Conservation (phyloP, 2,329 filamentous ascomycete genomes). For the Curvularia verruculosa region DNA sequence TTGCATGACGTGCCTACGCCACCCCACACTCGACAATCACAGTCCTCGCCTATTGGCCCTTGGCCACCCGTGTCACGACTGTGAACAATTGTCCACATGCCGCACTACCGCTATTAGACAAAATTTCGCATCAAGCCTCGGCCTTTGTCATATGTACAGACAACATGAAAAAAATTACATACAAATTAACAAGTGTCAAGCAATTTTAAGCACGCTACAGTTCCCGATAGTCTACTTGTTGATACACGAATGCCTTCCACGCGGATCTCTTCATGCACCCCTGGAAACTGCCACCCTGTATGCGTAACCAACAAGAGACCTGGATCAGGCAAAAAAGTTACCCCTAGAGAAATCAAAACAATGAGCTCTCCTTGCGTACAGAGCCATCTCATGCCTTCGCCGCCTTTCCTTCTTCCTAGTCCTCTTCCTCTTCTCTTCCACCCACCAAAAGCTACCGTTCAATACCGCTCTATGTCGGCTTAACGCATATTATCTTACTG, state of each 20-base stretch:
- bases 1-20: conserved; percentile 9
- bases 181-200: conserved; percentile 7
- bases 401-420: conserved; percentile 12
- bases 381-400: conserved; percentile 7
- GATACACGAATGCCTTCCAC: conserved; percentile 36
- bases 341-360: conserved; percentile 30
- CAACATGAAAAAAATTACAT: neutral
- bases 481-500: conserved; percentile 17
- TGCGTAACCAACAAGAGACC: conserved; percentile 33
- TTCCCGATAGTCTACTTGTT: conserved; percentile 36
- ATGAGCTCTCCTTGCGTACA: conserved; percentile 15
- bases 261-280: conserved; percentile 19
- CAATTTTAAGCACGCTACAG: conserved; percentile 21
- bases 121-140: neutral
- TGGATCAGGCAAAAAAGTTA: conserved; percentile 26
- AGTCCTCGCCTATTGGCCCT: conserved; percentile 22
- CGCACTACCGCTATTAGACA: neutral
- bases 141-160: neutral
- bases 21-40: conserved; percentile 14
- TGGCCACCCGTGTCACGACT: conserved; percentile 4
- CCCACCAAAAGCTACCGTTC: conserved; percentile 18
- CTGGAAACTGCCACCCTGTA: conserved; percentile 24
- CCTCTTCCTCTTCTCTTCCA: conserved; percentile 14
- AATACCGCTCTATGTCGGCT: conserved; percentile 23
- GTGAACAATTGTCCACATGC: neutral